Base-by-base conservation (phyloP, 352 stramenopile genomes). In the Pythium folliculosum region DNA sequence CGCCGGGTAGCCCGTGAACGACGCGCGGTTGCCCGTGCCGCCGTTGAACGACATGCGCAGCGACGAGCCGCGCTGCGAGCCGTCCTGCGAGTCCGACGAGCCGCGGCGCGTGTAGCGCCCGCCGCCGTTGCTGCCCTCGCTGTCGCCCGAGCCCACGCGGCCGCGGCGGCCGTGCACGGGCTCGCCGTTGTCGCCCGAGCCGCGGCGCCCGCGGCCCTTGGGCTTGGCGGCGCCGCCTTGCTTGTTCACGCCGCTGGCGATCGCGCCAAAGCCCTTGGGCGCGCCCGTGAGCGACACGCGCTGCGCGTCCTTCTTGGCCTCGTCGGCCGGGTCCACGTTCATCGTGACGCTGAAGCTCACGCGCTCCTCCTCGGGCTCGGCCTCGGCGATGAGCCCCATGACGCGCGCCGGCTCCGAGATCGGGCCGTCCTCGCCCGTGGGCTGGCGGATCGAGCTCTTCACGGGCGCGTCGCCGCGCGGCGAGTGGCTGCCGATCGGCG, bases 331-430 rank as follows among this genome's bases (percentile, higher is more conserved):
- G 45, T 93, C 83, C 17, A 90, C 72, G 56, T 77, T 80, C 16
- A 95, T 80, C 57, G 87, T 95, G 35, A 95, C 86, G 61, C 85
- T 91, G 65, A 94, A 95, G 72, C 86, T 92, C 68, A 94, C 86
- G 56, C 82, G 81, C 65, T 91, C 75, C 14, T 77, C 70, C 40
- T 90, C 81, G 19, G 81, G 76, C 23, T 91, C 79, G 23, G 83
- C 53, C 30, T 90, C 77, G 16, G 84, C 59, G 43, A 92, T 75
- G 32, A 92, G 77, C 6, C 87, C 86, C 85, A 95, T 95, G 52
- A 95, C 81, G 69, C 90, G 90, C 21, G 75, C 87, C 21, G 87
- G 87, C 32, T 82, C 81, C 25, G 75, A 71, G 23, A 94, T 76
- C 30, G 81, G 80, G 13, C 87, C 87, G 53, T 95, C 87, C 14